Percentiles rank a stretch among this genome's conserved stretches.
phyloP scores from a whole-genome alignment of 192 early-diverging fungal genomes.

The Entomortierella chlamydospora region DNA sequence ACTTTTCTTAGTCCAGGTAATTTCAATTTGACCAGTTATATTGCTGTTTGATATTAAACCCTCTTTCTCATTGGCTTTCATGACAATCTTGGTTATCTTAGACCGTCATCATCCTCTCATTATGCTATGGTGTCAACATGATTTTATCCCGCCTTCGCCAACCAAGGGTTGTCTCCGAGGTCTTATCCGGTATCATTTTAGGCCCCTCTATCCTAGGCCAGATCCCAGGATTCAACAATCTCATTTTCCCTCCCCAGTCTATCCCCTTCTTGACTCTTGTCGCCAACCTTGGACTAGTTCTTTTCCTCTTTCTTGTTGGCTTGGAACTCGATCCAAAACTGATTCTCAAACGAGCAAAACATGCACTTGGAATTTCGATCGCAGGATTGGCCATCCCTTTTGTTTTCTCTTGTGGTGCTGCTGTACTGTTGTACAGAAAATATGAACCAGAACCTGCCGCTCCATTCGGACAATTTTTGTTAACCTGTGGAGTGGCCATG shows the following conservation, averaged over 20 bases:
- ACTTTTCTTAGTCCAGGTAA: conserved; percentile 83
- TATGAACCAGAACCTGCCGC: conserved; percentile 46
- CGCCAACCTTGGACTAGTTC: conserved; percentile 84
- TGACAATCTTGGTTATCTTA: conserved; percentile 21
- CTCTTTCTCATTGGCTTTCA: background rate
- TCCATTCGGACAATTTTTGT: conserved; percentile 73
- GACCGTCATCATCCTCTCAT: conserved; percentile 73
- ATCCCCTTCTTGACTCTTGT: conserved; percentile 78
- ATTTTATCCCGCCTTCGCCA: conserved; percentile 72
- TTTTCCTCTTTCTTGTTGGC: conserved; percentile 89
- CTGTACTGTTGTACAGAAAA: conserved; percentile 13
- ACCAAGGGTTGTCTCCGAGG: conserved; percentile 89
- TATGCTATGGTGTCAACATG: conserved; percentile 76
- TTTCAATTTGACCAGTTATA: no score
- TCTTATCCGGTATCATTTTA: conserved; percentile 86
- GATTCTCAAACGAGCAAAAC: conserved; percentile 64
- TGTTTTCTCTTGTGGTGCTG: conserved; percentile 71
- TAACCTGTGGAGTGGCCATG: conserved; percentile 90
- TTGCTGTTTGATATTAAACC: background rate
- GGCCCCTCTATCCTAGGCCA: conserved; percentile 86
- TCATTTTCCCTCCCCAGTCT: conserved; percentile 79
- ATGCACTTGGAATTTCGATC: conserved; percentile 71
- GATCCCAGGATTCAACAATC: conserved; percentile 70
- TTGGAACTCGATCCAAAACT: conserved; percentile 79
- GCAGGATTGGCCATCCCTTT: conserved; percentile 86